Evolutionary conservation across 306 rosid species (phyloP).

Genomic region (Cyclanthera cordifolia): DNA sequence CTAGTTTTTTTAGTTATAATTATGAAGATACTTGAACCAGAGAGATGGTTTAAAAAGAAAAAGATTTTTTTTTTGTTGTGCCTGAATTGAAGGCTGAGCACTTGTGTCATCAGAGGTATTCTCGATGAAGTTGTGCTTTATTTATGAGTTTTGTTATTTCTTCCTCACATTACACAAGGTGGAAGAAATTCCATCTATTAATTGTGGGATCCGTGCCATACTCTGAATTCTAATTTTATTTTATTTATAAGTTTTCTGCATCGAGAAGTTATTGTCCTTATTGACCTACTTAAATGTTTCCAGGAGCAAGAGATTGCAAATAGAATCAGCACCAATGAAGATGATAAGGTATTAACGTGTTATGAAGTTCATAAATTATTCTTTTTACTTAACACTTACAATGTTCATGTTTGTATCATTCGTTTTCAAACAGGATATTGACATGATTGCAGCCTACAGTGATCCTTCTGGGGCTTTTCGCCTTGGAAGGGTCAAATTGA

Average conservation of each 20-base stretch:
- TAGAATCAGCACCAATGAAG: conserved; percentile 28
- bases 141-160: background rate
- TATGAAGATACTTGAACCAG: background rate
- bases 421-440: conserved; percentile 55
- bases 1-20: background rate
- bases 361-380: background rate
- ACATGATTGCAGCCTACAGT: conserved; percentile 69
- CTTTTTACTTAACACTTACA: conserved; percentile 9
- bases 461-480: conserved; percentile 52
- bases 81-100: background rate
- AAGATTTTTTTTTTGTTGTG: too few species aligned
- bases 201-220: background rate
- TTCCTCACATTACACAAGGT: background rate
- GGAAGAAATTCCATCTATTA: background rate
- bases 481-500: conserved; percentile 63
- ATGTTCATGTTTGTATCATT: conserved; percentile 19
- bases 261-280: conserved; percentile 5
- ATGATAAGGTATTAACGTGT: conserved; percentile 48
- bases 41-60: too few species aligned
- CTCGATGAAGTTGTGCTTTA: background rate
- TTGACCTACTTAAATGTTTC: conserved; percentile 17
- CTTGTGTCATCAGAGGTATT: background rate
- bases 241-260: background rate
- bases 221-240: background rate
- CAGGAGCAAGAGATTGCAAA: conserved; percentile 41